Evolutionary conservation across 768 basidiomycete species (phyloP).

Genomic region (Mycena floridula): DNA sequence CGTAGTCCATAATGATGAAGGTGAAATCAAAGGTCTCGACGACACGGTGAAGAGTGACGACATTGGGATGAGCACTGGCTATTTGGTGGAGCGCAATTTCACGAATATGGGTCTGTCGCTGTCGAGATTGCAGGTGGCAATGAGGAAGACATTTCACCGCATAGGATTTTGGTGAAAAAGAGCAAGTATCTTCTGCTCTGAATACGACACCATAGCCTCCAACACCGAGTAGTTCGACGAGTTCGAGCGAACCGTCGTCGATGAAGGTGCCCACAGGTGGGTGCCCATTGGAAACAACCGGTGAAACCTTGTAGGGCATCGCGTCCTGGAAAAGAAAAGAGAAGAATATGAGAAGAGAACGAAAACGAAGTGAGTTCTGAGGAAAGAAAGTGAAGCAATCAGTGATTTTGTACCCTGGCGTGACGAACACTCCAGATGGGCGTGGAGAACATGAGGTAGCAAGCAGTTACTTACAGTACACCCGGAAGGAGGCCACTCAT

Average conservation of each 20-base stretch:
- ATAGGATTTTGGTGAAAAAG: constrained; percentile 49
- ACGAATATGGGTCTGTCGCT: constrained; percentile 74
- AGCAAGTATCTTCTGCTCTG: constrained; percentile 64
- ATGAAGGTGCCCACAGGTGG: constrained; percentile 73
- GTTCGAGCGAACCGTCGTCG: constrained; percentile 76
- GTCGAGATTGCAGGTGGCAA: constrained; percentile 41
- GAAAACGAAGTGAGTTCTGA: constrained; percentile 11
- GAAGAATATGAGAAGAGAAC: constrained; percentile 26
- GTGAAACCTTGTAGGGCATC: constrained; percentile 8
- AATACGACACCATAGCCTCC: constrained; percentile 97
- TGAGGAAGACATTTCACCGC: constrained; percentile 90
- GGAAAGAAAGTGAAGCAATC: too few relatives aligned
- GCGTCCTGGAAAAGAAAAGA: constrained; percentile 1
- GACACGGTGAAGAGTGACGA: constrained; percentile 86
- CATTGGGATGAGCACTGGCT: constrained; percentile 67
- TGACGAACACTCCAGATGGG: constrained; percentile 42
- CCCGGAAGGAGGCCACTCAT: too few relatives aligned
- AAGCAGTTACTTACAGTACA: constrained; percentile 38
- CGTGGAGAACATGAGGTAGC: constrained; percentile 80
- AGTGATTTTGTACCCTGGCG: constrained; percentile 22
- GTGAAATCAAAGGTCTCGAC: constrained; percentile 78
- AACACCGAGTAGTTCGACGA: constrained; percentile 82
- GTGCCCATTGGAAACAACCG: constrained; percentile 19
- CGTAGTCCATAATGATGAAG: constrained; percentile 93
- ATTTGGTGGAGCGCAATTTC: constrained; percentile 82